Evolutionary conservation across 805 yeast species (phyloP).

Genomic region (Starmerella apis): DNA sequence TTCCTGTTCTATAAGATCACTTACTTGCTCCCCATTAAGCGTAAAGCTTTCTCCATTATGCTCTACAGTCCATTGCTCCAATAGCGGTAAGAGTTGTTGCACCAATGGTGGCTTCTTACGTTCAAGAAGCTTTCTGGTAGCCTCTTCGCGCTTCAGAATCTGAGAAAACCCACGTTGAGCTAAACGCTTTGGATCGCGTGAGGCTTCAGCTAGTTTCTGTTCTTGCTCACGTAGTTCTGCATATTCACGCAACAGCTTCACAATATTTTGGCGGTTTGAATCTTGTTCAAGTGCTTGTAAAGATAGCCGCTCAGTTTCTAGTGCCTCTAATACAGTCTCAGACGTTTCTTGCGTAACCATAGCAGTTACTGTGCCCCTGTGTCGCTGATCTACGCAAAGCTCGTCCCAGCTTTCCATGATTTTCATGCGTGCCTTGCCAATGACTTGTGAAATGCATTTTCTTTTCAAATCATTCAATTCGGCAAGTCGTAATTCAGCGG

Average conservation of each 20-base stretch:
- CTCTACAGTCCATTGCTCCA: constrained; percentile 36
- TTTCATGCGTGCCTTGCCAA: not conserved
- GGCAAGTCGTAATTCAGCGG: not conserved
- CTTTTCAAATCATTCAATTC: constrained; percentile 7
- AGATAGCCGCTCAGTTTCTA: constrained; percentile 50
- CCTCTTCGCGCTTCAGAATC: constrained; percentile 62
- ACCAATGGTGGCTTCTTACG: constrained; percentile 59
- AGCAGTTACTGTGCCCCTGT: not conserved
- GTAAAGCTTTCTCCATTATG: constrained; percentile 40
- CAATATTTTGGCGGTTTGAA: constrained; percentile 5
- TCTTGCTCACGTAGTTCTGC: constrained; percentile 38
- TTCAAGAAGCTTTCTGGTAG: constrained; percentile 54
- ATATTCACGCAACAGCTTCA: not conserved
- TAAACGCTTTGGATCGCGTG: constrained; percentile 64
- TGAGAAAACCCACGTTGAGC: constrained; percentile 18
- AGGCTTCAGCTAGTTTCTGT: constrained; percentile 50
- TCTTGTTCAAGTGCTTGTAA: constrained; percentile 40
- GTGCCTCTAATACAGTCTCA: constrained; percentile 30
- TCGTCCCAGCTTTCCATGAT: constrained; percentile 11
- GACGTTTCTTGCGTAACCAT: not conserved
- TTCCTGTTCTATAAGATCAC: constrained; percentile 5
- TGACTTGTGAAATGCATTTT: not conserved
- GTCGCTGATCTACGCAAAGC: constrained; percentile 5
- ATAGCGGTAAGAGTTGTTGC: constrained; percentile 39
- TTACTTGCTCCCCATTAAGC: constrained; percentile 30